phyloP scores from a whole-genome alignment of 2,329 filamentous ascomycete species.

The Pyrenophora tritici-repentis region DNA sequence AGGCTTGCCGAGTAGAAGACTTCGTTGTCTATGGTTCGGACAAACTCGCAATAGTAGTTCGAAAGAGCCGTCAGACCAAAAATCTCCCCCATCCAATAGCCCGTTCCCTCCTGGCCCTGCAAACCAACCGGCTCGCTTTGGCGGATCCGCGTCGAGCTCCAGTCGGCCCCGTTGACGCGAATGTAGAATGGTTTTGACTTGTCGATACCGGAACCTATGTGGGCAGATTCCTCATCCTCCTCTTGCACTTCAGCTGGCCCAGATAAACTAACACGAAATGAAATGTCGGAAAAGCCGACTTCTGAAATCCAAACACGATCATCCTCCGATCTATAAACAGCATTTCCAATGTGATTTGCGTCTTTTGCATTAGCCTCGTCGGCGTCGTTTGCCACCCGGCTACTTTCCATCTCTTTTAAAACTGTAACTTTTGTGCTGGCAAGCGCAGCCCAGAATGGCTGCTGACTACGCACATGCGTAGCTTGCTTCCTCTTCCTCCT shows the following conservation, averaged over 20 bases:
- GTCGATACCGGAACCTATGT: constrained; percentile 60
- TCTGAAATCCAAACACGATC: constrained; percentile 82
- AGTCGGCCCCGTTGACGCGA: constrained; percentile 76
- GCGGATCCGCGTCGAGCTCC: constrained; percentile 76
- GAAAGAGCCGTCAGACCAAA: constrained; percentile 71
- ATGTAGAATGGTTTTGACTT: constrained; percentile 77
- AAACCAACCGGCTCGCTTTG: constrained; percentile 55
- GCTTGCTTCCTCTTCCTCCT: constrained; percentile 92
- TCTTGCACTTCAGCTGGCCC: constrained; percentile 49
- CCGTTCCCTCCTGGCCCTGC: constrained; percentile 52
- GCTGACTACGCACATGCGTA: constrained; percentile 84
- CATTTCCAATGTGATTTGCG: constrained; percentile 76
- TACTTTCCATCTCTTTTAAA: constrained; percentile 78
- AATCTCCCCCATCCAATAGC: constrained; percentile 71
- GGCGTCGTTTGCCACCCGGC: constrained; percentile 73
- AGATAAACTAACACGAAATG: constrained; percentile 74
- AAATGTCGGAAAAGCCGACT: constrained; percentile 76
- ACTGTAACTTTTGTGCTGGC: constrained; percentile 97
- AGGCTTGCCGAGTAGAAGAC: constrained; percentile 74
- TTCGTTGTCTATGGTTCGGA: constrained; percentile 67
- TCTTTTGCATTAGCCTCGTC: constrained; percentile 76
- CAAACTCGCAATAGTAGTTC: constrained; percentile 79
- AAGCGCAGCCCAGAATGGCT: constrained; percentile 91
- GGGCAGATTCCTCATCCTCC: constrained; percentile 46
- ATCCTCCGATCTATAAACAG: constrained; percentile 70